These are phyloP conservation scores for Lentinula edodes DNA, from an alignment of 768 basidiomycete species.

Conservation along the genomic window DNA sequence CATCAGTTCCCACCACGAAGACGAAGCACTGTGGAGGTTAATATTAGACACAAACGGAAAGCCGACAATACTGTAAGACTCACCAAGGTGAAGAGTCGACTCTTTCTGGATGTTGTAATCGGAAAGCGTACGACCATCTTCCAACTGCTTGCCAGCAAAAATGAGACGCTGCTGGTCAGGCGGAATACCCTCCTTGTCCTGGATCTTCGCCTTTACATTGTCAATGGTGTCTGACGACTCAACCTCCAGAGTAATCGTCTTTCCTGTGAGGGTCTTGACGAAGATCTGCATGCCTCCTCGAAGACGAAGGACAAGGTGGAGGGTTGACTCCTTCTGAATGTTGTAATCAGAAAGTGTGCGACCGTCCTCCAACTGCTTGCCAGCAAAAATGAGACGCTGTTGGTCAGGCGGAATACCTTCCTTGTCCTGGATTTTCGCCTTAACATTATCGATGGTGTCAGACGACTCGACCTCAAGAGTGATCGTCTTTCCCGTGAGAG, in stretches of 20 bases:
- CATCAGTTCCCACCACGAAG: constrained; percentile 69
- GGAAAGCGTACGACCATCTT: constrained; percentile 72
- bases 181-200: constrained; percentile 78
- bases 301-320: constrained; percentile 69
- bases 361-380: constrained; percentile 92
- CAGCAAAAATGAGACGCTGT: constrained; percentile 88
- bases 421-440: constrained; percentile 78
- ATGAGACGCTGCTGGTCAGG: constrained; percentile 78
- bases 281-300: constrained; percentile 72
- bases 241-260: constrained; percentile 73
- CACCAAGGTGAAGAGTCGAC: constrained; percentile 54
- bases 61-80: background rate
- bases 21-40: constrained; percentile 52
- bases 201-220: constrained; percentile 73
- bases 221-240: constrained; percentile 75
- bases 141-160: constrained; percentile 75
- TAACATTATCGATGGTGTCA: constrained; percentile 90
- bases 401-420: constrained; percentile 84
- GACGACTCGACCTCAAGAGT: constrained; percentile 91
- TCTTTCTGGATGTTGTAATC: constrained; percentile 79
- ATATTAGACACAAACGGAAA: too few species aligned
- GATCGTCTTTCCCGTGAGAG: constrained; percentile 86
- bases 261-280: constrained; percentile 68
- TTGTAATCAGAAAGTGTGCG: constrained; percentile 84
- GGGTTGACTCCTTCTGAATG: constrained; percentile 77